phyloP scores from a whole-genome alignment of 2,329 filamentous ascomycete genomes.

The Myriosclerotinia curreyana region DNA sequence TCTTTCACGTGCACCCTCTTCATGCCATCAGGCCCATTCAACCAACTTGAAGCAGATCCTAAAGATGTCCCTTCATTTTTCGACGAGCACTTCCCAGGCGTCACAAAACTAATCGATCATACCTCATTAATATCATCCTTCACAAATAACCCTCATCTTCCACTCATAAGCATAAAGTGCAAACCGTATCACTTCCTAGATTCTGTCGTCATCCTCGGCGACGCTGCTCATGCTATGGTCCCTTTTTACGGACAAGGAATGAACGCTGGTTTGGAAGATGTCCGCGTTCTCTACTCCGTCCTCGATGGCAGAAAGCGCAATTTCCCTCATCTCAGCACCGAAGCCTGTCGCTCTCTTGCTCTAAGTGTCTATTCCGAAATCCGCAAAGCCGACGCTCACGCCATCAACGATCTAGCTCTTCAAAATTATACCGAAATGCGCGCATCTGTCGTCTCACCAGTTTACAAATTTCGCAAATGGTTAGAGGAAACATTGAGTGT shows the following conservation, averaged over 20 bases:
- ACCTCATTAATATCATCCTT: constrained; percentile 72
- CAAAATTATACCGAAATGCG: constrained; percentile 96
- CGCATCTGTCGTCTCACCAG: constrained; percentile 70
- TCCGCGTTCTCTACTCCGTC: constrained; percentile 78
- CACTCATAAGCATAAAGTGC: constrained; percentile 91
- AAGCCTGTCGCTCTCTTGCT: constrained; percentile 60
- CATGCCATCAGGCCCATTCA: constrained; percentile 68
- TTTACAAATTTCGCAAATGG: constrained; percentile 78
- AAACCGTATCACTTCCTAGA: constrained; percentile 77
- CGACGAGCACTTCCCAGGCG: constrained; percentile 79
- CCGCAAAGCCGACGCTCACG: constrained; percentile 74
- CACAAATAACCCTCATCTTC: constrained; percentile 78
- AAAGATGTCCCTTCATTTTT: constrained; percentile 69
- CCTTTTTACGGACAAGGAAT: constrained; percentile 98
- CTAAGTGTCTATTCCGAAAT: constrained; percentile 72
- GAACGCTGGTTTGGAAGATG: constrained; percentile 94
- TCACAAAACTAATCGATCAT: constrained; percentile 67
- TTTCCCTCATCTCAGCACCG: constrained; percentile 50
- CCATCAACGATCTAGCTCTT: constrained; percentile 89
- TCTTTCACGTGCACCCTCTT: constrained; percentile 96
- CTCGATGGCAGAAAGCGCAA: constrained; percentile 55
- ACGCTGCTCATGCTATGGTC: constrained; percentile 96
- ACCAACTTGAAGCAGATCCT: constrained; percentile 61
- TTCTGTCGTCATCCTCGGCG: constrained; percentile 81
- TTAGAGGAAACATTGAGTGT: constrained; percentile 81